Base-by-base conservation (phyloP, 495 filamentous ascomycete species). In the Parmelia sp. region DNA sequence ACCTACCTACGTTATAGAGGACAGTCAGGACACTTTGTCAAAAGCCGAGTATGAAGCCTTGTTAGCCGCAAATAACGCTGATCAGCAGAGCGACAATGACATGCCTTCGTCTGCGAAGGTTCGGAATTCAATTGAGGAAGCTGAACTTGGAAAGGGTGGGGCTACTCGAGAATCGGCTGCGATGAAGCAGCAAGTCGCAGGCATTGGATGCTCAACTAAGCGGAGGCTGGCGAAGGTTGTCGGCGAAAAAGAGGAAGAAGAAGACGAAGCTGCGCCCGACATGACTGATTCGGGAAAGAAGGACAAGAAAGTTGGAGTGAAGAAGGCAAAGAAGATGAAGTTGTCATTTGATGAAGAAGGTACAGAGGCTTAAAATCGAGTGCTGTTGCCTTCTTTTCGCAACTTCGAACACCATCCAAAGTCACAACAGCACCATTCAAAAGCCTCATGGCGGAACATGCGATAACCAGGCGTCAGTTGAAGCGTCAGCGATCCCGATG, bases 1-100 rank as follows among this genome's bases (percentile, higher is more conserved):
- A 56, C 74, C 74, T 10, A 72, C 72, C 23, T 75, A 73, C 59
- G 73, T 83, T 19, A 69, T 73, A 31, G 71, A 72, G 53, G 66
- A 76, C 7, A 72, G 72, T 21, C 67, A 78, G 21, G 75, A 75
- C 57, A 67, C 69, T 19, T 70, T 79, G 49, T 79, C 75, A 4
- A 74, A 64, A 55, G 74, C 72, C 6, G 73, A 73, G 23, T 64
- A 51, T 42, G 62, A 64, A 55, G 51, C 61, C 11, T 42, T 63
- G 23, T 37, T 63, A 55, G 61, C 49, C 23, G 37, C 51, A 27
- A 49, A n/a, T 5, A 25, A 17, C 23, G 49, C 40, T 36, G 29
- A 44, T 10, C 42, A 33, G 25, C n/a, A 35, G 0, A 51, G 57
- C 12, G 61, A 33, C 17, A 63, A 53, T 12, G 7, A 59, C 23